Evolutionary conservation across 768 basidiomycete species (phyloP), one percentile per base, ranked within the genome.

Genomic region (Agrocybe praecox): DNA sequence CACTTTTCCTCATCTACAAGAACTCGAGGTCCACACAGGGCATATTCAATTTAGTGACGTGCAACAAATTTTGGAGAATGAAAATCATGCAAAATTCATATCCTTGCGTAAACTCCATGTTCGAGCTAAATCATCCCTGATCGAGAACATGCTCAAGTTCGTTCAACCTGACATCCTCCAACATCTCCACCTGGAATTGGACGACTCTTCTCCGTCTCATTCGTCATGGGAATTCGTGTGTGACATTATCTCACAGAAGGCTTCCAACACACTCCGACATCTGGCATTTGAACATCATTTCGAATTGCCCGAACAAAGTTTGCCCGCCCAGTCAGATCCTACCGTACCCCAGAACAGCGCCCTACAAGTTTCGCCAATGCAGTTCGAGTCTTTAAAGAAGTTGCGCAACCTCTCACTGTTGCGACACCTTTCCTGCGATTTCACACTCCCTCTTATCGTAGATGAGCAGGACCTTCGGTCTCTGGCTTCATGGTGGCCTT

Each of bases 401-500:
- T 68, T 83, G 15, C 64, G 70, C n/a, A 65, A 67, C 34, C 62
- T 79, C 32, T 64, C 60, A 42, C 55, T 58, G 32, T 65, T 83
- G 29, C 67, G 67, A 26, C 67, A 65, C 40, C 65, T 82, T 15
- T 63, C 71, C 17, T 63, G 80, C 40, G 78, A 82, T 56, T 69
- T 73, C 10, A 75, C 74, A 0, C 56, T 76, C 33, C 78, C 78
- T 1, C 73, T 73, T 4, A 62, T 65, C 59, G 56, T 81, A 18
- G 67, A 59, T 21, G 80, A 83, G 59, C 10, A 60, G 26, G 76
- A 75, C 34, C 57, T 82, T 19, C 72, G 68, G 34, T 67, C 69
- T 49, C 62, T 83, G 40, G 58, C 71, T 17, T 65, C 57, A 7
- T 80, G 76, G 74, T 82, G 82, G 82, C 81, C 80, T 15, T 55